Base-by-base conservation (phyloP, 495 filamentous ascomycete species). In the Xylaria nigripes region DNA sequence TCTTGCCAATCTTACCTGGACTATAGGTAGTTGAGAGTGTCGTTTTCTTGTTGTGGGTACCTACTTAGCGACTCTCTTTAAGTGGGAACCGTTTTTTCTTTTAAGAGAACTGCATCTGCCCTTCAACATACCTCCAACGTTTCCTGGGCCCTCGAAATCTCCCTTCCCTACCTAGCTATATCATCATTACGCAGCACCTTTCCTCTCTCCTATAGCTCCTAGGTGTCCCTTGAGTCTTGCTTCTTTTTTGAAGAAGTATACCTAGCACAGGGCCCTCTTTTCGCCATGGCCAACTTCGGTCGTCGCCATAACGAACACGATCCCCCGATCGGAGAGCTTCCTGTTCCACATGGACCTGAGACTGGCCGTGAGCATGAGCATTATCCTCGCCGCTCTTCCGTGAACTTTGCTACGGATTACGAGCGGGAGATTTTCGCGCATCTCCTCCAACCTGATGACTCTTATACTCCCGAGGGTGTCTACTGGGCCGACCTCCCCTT, bases 401-500 rank as follows among this genome's bases (percentile, higher is more conserved):
- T 82, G 75, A 55, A 34, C 40, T 64, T 64, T 55, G 56, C 64
- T 9, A 77, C 76, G 58, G 67, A 77, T 6, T 71, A 84, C 47
- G 86, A 90, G 72, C 80, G 73, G 62, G 77, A 77, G 58, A 86
- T 88, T 53, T 90, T 94, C 71, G 73, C 82, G 58, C 74, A 80
- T 27, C 68, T 92, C 36, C 83, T 90, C 53, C 83, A 82, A 23
- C 90, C 90, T 4, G 86, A 91, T 57, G 90, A 96, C 70, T 84
- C 78, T 63, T 95, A 91, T 68, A 85, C 83, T 43, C 62, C 67
- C 24, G 77, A 90, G n/a, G 90, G 90, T 51, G 74, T 77, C 51
- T 96, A 96, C 75, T 96, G 89, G 89, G 90, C 89, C 10, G 90
- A 96, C 69, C 69, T 96, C 44, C 79, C 81, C 16, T 59, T 88